A percentile compares a stretch with the other conserved stretches of the same genome.
These are phyloP conservation scores for Chaetomium cochliodes DNA, from an alignment of 495 filamentous ascomycete genomes.

Conservation along the genomic window DNA sequence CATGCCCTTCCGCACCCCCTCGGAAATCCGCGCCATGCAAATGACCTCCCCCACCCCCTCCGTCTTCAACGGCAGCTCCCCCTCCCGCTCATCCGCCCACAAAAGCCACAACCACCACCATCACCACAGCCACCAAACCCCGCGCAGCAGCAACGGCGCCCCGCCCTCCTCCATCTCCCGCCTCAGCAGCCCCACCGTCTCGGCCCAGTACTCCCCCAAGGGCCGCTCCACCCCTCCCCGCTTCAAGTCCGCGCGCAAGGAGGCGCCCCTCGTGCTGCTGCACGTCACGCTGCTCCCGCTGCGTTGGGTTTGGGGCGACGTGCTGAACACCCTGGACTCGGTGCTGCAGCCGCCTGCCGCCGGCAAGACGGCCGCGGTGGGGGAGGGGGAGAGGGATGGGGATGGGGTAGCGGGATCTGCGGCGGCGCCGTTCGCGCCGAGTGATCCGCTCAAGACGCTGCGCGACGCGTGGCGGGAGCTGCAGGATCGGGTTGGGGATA, in stretches of 20 bases:
- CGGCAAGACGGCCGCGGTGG: conserved; percentile 14
- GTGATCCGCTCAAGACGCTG: conserved; percentile 56
- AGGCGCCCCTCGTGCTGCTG: conserved; percentile 74
- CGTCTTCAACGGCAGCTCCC: conserved; percentile 44
- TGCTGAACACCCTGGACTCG: conserved; percentile 43
- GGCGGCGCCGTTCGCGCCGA: conserved; percentile 43
- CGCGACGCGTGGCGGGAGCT: conserved; percentile 72
- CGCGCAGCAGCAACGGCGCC: too few species aligned
- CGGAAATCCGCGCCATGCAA: conserved; percentile 74
- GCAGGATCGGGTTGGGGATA: conserved; percentile 71
- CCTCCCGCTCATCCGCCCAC: conserved; percentile 35
- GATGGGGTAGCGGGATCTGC: too few species aligned
- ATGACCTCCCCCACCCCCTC: conserved; percentile 65
- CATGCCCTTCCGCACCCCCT: conserved; percentile 58
- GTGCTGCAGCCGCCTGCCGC: conserved; percentile 20
- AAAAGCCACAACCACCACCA: too few species aligned
- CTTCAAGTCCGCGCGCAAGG: conserved; percentile 44
- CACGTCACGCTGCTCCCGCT: conserved; percentile 82
- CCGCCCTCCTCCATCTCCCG: conserved; percentile 27
- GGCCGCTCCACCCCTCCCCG: conserved; percentile 57
- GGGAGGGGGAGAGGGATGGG: too few species aligned
- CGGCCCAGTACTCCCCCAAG: conserved; percentile 55
- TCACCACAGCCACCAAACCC: too few species aligned
- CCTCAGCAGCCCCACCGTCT: conserved; percentile 45
- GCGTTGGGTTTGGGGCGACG: conserved; percentile 64